Evolutionary conservation across 1,139 yeast genomes (phyloP), one percentile per base, ranked within the genome.

Genomic region (Saccharomycopsis crataegensis): DNA sequence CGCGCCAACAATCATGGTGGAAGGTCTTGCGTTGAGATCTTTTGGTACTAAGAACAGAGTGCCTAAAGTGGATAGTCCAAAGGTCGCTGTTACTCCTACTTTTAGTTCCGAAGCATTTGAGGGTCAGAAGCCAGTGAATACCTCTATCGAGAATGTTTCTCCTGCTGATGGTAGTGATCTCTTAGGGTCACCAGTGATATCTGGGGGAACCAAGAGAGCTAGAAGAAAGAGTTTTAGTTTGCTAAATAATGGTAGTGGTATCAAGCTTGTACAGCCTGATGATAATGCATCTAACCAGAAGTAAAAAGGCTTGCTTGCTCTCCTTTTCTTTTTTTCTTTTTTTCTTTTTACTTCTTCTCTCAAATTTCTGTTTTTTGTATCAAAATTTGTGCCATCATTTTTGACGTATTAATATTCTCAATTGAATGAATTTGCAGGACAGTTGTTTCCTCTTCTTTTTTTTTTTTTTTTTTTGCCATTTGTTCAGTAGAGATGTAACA

Each of bases 1-100:
- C 7, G 40, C 52, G 8, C 59, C 59, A 33, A 57, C 58, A 8
- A 54, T 57, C 17, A 49, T 57, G 52, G 59, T 57, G 7, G 57
- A 57, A 17, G 59, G 59, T 12, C 42, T 57, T 31, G 53, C 57
- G 7, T 52, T 57, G 37, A 41, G 59, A 43, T 42, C 54, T 4
- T 57, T 57, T 52, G 59, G 59, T 1, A 56, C 58, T 3, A 53
- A 54, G 37, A 41, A 50, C 33, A 48, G 52, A 48, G 17, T 16
- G 2, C 40, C 51, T 3, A 41, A 38, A 43, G n/a, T 43, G 17
- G 45, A 43, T 6, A 43, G 14, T 38, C 28, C 28, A 22, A 22
- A 22, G 28, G 28, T 22, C 28, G 4, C 28, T 22, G 4, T 22
- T 22, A 38, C 34, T 28, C n/a, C 9, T 16, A 9, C n/a, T 28